Evolutionary conservation across 1,139 yeast species (phyloP), one percentile per base, ranked within the genome.

Genomic region (Suhomyces coccinellae): DNA sequence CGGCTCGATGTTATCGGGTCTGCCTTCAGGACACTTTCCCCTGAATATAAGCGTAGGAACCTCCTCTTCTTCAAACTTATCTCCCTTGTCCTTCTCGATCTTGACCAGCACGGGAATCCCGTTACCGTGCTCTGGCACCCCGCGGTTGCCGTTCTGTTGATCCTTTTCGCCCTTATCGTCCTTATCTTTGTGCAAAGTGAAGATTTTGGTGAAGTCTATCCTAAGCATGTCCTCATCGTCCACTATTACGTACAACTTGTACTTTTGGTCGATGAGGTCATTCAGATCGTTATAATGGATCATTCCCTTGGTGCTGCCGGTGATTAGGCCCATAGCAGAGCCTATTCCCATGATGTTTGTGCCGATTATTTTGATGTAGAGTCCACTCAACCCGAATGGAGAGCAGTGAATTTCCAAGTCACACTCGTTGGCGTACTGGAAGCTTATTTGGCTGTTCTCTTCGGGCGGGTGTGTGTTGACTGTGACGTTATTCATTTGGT

Each of bases 401-500:
- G 82, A 77, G 56, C 82, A 78, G 57, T 79, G 82, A 29, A 77
- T 73, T 55, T 79, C 83, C 33, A 79, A 58, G 39, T 76, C 81
- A 51, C 83, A 78, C 48, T 73, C 78, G 51, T 75, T 76, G 44
- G 82, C 78, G 52, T 68, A 76, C 42, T 72, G 71, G 56, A 75
- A 77, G 7, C 65, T 57, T 13, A 70, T 56, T 45, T 64, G 69
- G 31, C 61, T 41, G 33, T 39, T 37, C 37, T 38, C 43, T 17
- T 38, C 43, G 16, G 36, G 38, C 16, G 29, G 31, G 14, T 26
- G 36, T 24, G 17, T 24, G 15, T 20, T 14, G 38, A 10, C 31
- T 28, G n/a, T 20, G 44, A n/a, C 16, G 10, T 24, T 34, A 29
- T 34, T 34, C 20, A 34, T 34, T 8, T 22, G 14, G 33, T 13